Evolutionary conservation across 495 filamentous ascomycete genomes (phyloP).

Genomic region (Zalerion maritima): DNA sequence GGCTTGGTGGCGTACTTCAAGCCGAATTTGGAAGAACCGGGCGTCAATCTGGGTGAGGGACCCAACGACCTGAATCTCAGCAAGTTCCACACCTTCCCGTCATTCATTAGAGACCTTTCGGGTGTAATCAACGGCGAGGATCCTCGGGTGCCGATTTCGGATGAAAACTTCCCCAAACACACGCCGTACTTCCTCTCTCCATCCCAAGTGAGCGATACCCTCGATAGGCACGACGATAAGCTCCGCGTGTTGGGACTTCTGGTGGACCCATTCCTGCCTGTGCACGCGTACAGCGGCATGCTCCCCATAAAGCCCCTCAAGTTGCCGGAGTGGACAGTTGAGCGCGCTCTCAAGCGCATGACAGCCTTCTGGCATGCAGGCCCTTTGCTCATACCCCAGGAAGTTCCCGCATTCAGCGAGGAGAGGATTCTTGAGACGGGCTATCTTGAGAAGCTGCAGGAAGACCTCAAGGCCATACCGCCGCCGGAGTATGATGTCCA

Average conservation of each 20-base stretch:
- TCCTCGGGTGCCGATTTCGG: conserved; percentile 4
- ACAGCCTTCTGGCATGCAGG: conserved; percentile 33
- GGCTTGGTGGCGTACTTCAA: conserved; percentile 31
- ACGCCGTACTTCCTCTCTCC: conserved; percentile 12
- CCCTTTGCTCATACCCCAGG: conserved; percentile 19
- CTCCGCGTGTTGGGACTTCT: conserved; percentile 18
- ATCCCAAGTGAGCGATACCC: conserved; percentile 1
- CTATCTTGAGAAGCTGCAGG: too few species aligned
- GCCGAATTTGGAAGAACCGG: conserved; percentile 2
- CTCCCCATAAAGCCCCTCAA: conserved; percentile 19
- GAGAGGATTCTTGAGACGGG: too few species aligned
- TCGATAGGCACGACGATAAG: conserved; percentile 6
- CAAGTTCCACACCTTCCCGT: conserved; percentile 20
- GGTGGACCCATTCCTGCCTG: conserved; percentile 30
- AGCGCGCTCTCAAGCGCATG: conserved; percentile 27
- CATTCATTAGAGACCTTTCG: too few species aligned
- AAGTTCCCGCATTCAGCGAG: too few species aligned
- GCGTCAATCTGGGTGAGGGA: conserved; percentile 3
- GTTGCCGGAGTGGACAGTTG: conserved; percentile 29
- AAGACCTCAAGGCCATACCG: too few species aligned
- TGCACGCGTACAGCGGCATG: conserved; percentile 25
- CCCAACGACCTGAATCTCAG: conserved; percentile 14
- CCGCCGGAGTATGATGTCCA: too few species aligned
- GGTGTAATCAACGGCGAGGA: conserved; percentile 2
- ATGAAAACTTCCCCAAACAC: conserved; percentile 12